phyloP scores from a whole-genome alignment of 805 yeast genomes.

The Wickerhamiella musiphila region DNA sequence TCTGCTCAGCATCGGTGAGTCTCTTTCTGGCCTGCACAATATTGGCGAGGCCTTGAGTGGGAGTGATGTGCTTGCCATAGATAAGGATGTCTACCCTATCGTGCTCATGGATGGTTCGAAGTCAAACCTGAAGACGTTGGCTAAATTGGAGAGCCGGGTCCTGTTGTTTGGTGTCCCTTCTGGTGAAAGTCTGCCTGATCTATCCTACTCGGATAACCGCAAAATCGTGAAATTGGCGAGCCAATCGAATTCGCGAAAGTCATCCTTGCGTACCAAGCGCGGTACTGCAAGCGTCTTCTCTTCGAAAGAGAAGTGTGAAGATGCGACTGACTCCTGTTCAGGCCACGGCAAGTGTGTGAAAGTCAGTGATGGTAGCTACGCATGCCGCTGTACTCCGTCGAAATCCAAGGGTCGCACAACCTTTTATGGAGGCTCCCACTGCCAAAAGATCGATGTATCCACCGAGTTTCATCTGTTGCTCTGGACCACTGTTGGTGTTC shows the following conservation, averaged over 20 bases:
- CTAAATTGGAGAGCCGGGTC: conserved; percentile 5
- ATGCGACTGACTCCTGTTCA: conserved; percentile 21
- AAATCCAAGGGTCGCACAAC: conserved; percentile 16
- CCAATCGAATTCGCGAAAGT: not conserved
- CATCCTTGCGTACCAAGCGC: not conserved
- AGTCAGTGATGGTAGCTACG: conserved; percentile 16
- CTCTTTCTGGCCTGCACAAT: conserved; percentile 1
- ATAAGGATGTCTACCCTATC: conserved; percentile 1
- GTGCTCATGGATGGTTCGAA: not conserved
- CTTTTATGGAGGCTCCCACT: conserved; percentile 30
- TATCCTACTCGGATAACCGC: not conserved
- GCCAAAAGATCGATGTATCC: conserved; percentile 52
- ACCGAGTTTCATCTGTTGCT: conserved; percentile 49
- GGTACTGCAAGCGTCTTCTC: conserved; percentile 6
- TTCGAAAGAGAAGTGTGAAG: conserved; percentile 20
- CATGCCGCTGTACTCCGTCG: conserved; percentile 22
- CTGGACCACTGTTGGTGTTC: conserved; percentile 41
- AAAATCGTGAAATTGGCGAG: not conserved
- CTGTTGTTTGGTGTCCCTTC: conserved; percentile 11
- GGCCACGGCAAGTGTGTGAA: conserved; percentile 24
- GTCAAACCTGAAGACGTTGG: conserved; percentile 1
- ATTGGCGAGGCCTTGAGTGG: conserved; percentile 3
- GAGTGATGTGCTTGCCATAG: not conserved
- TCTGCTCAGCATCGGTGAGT: conserved; percentile 2
- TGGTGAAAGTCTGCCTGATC: conserved; percentile 2